Evolutionary conservation across 2,329 filamentous ascomycete species (phyloP).

Genomic region (Esteya vermicola): DNA sequence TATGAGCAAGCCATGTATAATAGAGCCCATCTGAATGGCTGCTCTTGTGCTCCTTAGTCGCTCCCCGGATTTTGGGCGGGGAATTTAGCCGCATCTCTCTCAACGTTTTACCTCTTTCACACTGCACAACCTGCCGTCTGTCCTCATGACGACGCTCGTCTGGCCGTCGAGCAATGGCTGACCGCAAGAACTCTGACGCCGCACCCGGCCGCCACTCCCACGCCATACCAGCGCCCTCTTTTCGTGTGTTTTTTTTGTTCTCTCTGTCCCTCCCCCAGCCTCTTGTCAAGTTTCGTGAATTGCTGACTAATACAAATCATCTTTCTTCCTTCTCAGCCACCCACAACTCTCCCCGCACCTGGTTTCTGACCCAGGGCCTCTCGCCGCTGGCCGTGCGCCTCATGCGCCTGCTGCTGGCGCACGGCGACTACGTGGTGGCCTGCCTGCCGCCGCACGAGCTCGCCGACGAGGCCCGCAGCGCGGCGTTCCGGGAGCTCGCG

Average conservation of each 20-base stretch:
- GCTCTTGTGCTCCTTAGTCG: too few relatives aligned
- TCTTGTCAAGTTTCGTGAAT: too few relatives aligned
- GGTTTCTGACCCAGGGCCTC: slow-evolving; percentile 80
- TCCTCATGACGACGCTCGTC: background rate
- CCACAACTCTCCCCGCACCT: slow-evolving; percentile 68
- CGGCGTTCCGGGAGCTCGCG: slow-evolving; percentile 68
- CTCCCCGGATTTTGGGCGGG: too few relatives aligned
- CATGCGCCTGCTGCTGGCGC: slow-evolving; percentile 66
- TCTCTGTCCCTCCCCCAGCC: background rate
- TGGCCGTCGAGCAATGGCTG: slow-evolving; percentile 21
- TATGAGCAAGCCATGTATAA: too few relatives aligned
- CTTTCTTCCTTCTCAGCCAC: slow-evolving; percentile 36
- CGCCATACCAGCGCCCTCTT: slow-evolving; percentile 32
- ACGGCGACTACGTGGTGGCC: slow-evolving; percentile 82
- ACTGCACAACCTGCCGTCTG: background rate
- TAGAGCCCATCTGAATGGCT: too few relatives aligned
- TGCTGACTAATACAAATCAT: background rate
- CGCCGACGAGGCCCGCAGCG: slow-evolving; percentile 59
- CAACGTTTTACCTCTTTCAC: too few relatives aligned
- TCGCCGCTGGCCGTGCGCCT: slow-evolving; percentile 76
- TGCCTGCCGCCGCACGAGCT: slow-evolving; percentile 69
- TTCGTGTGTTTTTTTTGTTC: slow-evolving; percentile 26
- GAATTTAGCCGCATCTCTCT: too few relatives aligned
- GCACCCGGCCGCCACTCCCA: slow-evolving; percentile 26
- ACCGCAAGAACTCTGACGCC: slow-evolving; percentile 30